Percentiles rank a stretch among this genome's conserved stretches.
These are phyloP conservation scores for Kuraishia capsulata DNA, from an alignment of 805 yeast species.

Conservation along the genomic window DNA sequence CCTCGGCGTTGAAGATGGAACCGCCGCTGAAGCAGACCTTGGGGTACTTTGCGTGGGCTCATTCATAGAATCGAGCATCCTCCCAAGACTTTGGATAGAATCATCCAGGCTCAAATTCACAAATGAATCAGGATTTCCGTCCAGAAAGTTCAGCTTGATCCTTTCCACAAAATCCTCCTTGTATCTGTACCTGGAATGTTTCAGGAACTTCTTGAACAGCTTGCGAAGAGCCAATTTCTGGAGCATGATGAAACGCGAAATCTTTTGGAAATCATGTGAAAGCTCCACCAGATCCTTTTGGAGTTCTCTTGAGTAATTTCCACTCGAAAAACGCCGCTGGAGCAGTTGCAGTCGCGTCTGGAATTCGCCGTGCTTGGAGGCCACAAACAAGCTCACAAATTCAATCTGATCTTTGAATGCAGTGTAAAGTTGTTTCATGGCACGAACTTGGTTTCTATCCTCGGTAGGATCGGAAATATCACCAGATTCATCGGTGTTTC, in stretches of 20 bases:
- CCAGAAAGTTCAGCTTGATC: constrained; percentile 17
- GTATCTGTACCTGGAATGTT: constrained; percentile 27
- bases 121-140: constrained; percentile 43
- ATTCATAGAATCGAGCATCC: constrained; percentile 30
- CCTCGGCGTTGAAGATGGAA: too few species aligned
- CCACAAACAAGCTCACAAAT: constrained; percentile 50
- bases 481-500: not conserved
- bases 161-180: constrained; percentile 23
- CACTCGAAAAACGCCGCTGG: constrained; percentile 11
- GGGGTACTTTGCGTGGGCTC: too few species aligned
- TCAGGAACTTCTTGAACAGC: constrained; percentile 59
- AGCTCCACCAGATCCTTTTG: constrained; percentile 30
- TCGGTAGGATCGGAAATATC: not conserved
- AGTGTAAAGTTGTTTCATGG: constrained; percentile 24
- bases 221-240: constrained; percentile 71
- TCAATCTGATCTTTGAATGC: constrained; percentile 53
- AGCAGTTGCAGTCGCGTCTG: constrained; percentile 32
- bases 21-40: not conserved
- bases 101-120: constrained; percentile 50
- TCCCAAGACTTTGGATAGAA: constrained; percentile 50
- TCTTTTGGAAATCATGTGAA: constrained; percentile 46
- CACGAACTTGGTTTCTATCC: not conserved
- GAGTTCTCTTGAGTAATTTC: constrained; percentile 6
- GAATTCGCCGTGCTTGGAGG: constrained; percentile 62
- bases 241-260: constrained; percentile 61